Evolutionary conservation across 164 flowering plant genomes (phyloP).

Genomic region (Aristolochia contorta): DNA sequence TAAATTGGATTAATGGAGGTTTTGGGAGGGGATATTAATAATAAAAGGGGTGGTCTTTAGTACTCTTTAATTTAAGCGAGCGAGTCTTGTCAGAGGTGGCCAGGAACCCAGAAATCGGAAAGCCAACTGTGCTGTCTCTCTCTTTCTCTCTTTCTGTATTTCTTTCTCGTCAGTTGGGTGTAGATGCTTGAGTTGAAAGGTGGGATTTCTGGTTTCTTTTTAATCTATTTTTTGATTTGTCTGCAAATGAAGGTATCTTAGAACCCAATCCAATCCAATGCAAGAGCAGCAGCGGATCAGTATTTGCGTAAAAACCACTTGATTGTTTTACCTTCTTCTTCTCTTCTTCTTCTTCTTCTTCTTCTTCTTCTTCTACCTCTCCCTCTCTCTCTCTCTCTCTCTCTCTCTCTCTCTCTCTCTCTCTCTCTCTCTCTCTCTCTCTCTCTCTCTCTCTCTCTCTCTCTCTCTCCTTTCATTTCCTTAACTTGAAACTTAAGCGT

Average conservation of each 20-base stretch:
- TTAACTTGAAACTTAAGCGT: conserved; percentile 69
- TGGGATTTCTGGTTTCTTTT: conserved; percentile 3
- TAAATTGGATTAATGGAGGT: too few species aligned
- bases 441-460: conserved; percentile 8
- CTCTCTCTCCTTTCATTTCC: conserved; percentile 14
- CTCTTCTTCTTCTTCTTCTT: too few species aligned
- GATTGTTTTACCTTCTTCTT: conserved; percentile 44
- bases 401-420: conserved; percentile 9
- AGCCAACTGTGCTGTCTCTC: too few species aligned
- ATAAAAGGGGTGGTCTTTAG: too few species aligned
- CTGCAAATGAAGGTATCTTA: conserved; percentile 36
- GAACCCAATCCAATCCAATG: conserved; percentile 51
- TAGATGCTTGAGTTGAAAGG: conserved; percentile 1
- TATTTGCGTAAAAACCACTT: conserved; percentile 79
- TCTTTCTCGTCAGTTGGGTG: too few species aligned
- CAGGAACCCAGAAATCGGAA: too few species aligned
- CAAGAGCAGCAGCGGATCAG: conserved; percentile 37
- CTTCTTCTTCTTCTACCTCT: too few species aligned
- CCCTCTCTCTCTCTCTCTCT: conserved; percentile 9
- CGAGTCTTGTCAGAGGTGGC: too few species aligned
- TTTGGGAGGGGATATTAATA: too few species aligned
- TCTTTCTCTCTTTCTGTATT: too few species aligned
- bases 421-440: conserved; percentile 13
- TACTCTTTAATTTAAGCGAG: too few species aligned
- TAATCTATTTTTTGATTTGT: background rate